Evolutionary conservation across 192 early-diverging fungal genomes (phyloP), one percentile per base, ranked within the genome.

Genomic region (Helicostylum pulchrum): DNA sequence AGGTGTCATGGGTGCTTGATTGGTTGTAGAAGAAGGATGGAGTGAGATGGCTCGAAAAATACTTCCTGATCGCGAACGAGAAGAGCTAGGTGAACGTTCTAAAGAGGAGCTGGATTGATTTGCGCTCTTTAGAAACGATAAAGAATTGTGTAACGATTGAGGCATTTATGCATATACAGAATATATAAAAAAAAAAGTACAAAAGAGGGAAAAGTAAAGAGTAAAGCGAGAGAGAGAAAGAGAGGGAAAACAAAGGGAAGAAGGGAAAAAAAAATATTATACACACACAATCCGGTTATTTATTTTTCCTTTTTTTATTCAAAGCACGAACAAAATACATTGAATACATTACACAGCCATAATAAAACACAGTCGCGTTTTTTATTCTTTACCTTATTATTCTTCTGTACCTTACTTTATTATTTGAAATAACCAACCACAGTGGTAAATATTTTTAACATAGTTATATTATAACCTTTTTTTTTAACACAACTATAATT

Each of bases 131-230:
- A 55, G 32, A 34, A 39, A 17, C 2, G 53, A 55, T 55, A 55
- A 34, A 9, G 53, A 8, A n/a, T 55, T 55, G 53, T 55, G 53
- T 56, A 56, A 56, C 54, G 30, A 34, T 55, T 55, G 53, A n/a
- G 53, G 15, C 53, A 55, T 55, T 55, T 39, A 32, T 32, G 32
- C 53, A 55, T 32, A 55, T 55, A 36, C 31, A 53, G 8, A 14
- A 11, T 4, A 54, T 17, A 39, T 19, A 9, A n/a, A 19, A 9
- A 39, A 55, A 39, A n/a, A 55, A 55, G 31, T 34, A 39, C 7
- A 55, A 20, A 36, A 34, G 17, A 55, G n/a, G 19, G 30, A 19
- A 55, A 10, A 55, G 34, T 12, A 17, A 55, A 34, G 32, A 55
- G 7, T 9, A 17, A 34, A 9, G 32, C 36, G 32, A 55, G 14